phyloP scores from a whole-genome alignment of 208 protist species.

The Vickermania ingenoplastis region DNA sequence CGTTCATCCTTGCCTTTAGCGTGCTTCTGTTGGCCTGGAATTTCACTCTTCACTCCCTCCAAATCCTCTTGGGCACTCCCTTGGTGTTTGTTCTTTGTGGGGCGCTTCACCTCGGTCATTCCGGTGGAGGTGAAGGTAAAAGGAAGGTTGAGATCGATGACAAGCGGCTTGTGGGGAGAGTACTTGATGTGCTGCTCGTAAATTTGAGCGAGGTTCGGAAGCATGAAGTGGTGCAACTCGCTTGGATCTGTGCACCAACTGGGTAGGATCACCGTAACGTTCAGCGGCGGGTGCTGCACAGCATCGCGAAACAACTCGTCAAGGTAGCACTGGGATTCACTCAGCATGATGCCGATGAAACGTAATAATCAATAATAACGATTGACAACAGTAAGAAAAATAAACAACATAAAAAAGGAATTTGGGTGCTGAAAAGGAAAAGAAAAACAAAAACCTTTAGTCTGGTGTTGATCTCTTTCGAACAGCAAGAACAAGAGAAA shows the following conservation, averaged over 20 bases:
- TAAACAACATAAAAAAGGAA: no score
- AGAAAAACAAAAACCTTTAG: no score
- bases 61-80: not conserved
- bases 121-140: not conserved
- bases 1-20: no score
- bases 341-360: slow-evolving; percentile 4
- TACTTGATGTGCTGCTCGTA: not conserved
- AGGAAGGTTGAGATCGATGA: not conserved
- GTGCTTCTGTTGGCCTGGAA: no score
- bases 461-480: no score
- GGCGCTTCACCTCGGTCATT: not conserved
- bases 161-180: not conserved
- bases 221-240: slow-evolving; percentile 16
- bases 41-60: no score
- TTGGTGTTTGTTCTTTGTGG: not conserved
- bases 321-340: slow-evolving; percentile 24
- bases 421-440: no score
- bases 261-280: slow-evolving; percentile 34
- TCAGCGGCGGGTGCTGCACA: slow-evolving; percentile 35
- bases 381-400: no score
- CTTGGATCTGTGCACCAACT: slow-evolving; percentile 8
- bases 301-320: slow-evolving; percentile 45
- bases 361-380: not conserved
- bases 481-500: no score
- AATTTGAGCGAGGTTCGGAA: not conserved